phyloP scores from a whole-genome alignment of 2,329 filamentous ascomycete species.

The Aspergillus neoniger region DNA sequence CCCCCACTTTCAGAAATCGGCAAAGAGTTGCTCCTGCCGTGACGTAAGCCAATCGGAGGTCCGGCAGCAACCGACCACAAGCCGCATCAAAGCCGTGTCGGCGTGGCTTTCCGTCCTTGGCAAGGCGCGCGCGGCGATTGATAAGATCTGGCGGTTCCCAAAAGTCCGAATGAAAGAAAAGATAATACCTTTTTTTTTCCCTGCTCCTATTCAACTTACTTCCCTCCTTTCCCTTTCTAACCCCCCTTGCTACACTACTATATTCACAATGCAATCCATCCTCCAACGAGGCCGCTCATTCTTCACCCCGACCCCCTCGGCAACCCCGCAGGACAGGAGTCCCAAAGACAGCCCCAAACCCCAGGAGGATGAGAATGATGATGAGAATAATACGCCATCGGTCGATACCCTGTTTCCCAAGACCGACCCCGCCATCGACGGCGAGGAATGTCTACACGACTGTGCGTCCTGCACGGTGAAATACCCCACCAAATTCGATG shows the following conservation, averaged over 20 bases:
- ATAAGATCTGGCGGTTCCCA: constrained; percentile 31
- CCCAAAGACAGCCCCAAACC: constrained; percentile 14
- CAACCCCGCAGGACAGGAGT: constrained; percentile 19
- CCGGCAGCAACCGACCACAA: not conserved
- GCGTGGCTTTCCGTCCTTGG: constrained; percentile 20
- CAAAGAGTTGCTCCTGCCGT: not conserved
- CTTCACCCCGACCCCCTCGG: constrained; percentile 32
- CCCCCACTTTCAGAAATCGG: not conserved
- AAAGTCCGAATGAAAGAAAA: not conserved
- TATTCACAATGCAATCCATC: constrained; percentile 35
- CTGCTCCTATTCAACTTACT: too few species aligned
- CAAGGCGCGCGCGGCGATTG: constrained; percentile 27
- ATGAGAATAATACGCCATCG: constrained; percentile 40
- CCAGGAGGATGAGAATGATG: constrained; percentile 25
- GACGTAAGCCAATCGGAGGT: constrained; percentile 9
- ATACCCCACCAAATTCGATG: constrained; percentile 71
- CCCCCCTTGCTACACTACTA: not conserved
- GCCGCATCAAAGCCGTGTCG: not conserved
- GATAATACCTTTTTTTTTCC: too few species aligned
- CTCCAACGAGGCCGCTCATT: constrained; percentile 38
- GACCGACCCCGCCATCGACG: constrained; percentile 75
- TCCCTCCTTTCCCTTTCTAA: too few species aligned
- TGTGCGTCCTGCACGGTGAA: constrained; percentile 77
- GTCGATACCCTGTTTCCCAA: constrained; percentile 67
- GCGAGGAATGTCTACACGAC: constrained; percentile 85